Evolutionary conservation across 2,329 filamentous ascomycete species (phyloP).

Genomic region (Neocucurbitaria cava): DNA sequence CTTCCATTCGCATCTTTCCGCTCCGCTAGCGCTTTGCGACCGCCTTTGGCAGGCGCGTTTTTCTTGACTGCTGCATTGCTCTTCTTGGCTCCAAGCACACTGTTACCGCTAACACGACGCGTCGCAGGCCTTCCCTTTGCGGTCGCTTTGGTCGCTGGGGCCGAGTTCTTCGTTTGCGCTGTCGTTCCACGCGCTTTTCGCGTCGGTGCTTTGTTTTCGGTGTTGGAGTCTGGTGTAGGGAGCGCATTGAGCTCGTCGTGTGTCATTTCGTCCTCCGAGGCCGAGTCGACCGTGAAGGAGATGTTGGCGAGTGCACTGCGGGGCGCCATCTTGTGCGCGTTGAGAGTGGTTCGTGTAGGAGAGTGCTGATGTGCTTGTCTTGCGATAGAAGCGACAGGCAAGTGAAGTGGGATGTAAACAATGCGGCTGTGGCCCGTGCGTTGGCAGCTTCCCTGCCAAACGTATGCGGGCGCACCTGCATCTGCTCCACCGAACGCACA

Average conservation of each 20-base stretch:
- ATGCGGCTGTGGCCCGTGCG: background rate
- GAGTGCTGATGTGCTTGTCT: background rate
- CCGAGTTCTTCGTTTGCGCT: constrained; percentile 31
- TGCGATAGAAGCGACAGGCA: background rate
- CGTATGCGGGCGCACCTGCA: too few relatives aligned
- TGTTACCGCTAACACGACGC: constrained; percentile 48
- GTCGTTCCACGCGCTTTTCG: constrained; percentile 45
- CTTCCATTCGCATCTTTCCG: constrained; percentile 49
- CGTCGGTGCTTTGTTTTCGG: constrained; percentile 47
- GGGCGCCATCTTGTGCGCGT: constrained; percentile 39
- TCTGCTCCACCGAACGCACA: too few relatives aligned
- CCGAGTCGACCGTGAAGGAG: constrained; percentile 50
- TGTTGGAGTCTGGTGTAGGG: constrained; percentile 50
- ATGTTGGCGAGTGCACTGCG: constrained; percentile 41
- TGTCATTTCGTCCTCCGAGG: constrained; percentile 51
- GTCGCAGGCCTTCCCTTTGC: constrained; percentile 46
- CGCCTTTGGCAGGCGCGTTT: constrained; percentile 37
- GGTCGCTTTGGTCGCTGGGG: constrained; percentile 37
- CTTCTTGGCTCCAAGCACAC: constrained; percentile 47
- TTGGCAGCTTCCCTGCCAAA: background rate
- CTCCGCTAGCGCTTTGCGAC: constrained; percentile 53
- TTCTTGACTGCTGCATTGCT: constrained; percentile 45
- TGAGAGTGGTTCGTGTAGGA: background rate
- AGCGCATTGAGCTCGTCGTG: constrained; percentile 44
- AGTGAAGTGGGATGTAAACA: constrained; percentile 16